Conservation (phyloP, 1,284 basidiomycete species). For the Apiotrichum gracile region DNA sequence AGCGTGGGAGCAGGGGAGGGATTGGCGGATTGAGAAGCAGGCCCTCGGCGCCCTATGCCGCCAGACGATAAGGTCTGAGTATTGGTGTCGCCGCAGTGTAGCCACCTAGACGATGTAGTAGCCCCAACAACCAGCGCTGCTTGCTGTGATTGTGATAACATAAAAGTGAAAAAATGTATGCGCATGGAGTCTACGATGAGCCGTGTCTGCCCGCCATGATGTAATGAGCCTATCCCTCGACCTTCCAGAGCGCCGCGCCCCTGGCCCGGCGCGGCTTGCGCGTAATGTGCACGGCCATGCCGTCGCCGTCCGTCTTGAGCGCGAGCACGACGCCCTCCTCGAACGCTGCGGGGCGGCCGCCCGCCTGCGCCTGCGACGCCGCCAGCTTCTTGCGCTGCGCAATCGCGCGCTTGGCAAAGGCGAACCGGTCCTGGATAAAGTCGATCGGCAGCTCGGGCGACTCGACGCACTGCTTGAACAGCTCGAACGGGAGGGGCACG, state of each 20-base stretch:
- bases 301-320: conserved; percentile 62
- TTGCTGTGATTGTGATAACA: not conserved
- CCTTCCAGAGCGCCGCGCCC: conserved; percentile 76
- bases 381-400: conserved; percentile 65
- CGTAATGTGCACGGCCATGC: conserved; percentile 74
- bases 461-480: conserved; percentile 43
- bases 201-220: no score
- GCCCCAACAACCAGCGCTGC: not conserved
- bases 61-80: no score
- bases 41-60: no score
- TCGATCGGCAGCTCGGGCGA: conserved; percentile 33
- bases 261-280: conserved; percentile 64
- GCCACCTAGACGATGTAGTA: not conserved
- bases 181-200: no score
- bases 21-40: no score
- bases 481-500: conserved; percentile 44
- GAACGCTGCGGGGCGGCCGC: conserved; percentile 49
- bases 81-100: not conserved
- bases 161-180: not conserved
- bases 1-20: no score
- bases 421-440: conserved; percentile 75
- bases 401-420: conserved; percentile 80
- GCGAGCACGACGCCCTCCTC: conserved; percentile 76
- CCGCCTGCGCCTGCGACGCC: conserved; percentile 52
- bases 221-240: conserved; percentile 66